These are phyloP conservation scores for Globisporangium spiculum DNA, from an alignment of 352 stramenopile species.

Conservation along the genomic window DNA sequence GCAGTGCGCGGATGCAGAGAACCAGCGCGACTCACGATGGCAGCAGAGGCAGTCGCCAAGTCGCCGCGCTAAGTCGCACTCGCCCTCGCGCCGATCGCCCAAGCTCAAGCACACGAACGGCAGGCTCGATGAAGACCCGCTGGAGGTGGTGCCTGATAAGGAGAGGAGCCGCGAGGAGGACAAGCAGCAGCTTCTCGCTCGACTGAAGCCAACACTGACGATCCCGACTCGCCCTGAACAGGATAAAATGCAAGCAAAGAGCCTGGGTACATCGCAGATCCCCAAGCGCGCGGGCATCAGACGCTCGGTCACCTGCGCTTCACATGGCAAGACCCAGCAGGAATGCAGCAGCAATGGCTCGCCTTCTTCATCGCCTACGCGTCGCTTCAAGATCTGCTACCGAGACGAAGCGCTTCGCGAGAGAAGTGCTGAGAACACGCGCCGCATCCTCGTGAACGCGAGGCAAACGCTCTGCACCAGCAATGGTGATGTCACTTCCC, in stretches of 20 bases:
- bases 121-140: constrained; percentile 15
- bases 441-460: constrained; percentile 26
- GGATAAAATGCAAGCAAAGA: background rate
- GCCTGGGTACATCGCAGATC: background rate
- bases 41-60: background rate
- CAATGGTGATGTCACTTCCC: background rate
- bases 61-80: constrained; percentile 24
- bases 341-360: background rate
- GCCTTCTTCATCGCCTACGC: constrained; percentile 1
- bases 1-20: background rate
- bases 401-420: constrained; percentile 27
- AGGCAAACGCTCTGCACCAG: background rate
- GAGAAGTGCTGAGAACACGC: constrained; percentile 26
- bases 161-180: background rate
- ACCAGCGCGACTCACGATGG: background rate
- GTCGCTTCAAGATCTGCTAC: constrained; percentile 27
- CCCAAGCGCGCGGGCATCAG: constrained; percentile 3
- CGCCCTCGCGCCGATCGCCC: constrained; percentile 22
- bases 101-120: constrained; percentile 34
- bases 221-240: background rate
- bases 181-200: constrained; percentile 6
- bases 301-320: constrained; percentile 3
- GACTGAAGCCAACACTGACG: background rate
- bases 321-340: background rate
- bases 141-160: background rate